phyloP scores from a whole-genome alignment of 805 yeast species.

The Clavispora carvajalis region DNA sequence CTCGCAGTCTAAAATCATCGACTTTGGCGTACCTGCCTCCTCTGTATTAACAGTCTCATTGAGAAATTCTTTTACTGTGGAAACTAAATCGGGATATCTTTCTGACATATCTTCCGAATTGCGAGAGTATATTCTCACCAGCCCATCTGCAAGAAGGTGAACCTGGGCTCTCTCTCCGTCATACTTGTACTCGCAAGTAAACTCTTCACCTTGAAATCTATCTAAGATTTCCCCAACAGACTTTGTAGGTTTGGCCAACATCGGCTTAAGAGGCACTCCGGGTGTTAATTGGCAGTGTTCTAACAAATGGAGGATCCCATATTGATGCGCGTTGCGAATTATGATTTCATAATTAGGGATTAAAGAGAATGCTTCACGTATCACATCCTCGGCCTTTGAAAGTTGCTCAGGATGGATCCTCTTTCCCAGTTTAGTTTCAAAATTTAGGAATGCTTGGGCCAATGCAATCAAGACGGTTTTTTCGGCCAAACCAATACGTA shows the following conservation, averaged over 20 bases:
- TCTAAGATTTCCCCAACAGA: conserved; percentile 89
- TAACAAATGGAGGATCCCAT: conserved; percentile 63
- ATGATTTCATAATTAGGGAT: conserved; percentile 85
- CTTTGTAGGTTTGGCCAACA: conserved; percentile 97
- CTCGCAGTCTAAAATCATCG: conserved; percentile 87
- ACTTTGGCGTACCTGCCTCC: conserved; percentile 26
- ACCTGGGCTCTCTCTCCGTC: conserved; percentile 98
- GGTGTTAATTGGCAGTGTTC: conserved; percentile 75
- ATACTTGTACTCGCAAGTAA: conserved; percentile 94
- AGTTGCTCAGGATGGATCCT: conserved; percentile 38
- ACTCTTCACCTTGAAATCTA: conserved; percentile 74
- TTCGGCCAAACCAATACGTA: conserved; percentile 91
- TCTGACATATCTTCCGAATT: conserved; percentile 97
- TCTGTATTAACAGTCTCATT: conserved; percentile 19
- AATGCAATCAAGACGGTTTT: conserved; percentile 81
- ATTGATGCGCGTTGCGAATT: conserved; percentile 55
- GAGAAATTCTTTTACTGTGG: conserved; percentile 58
- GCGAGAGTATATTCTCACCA: conserved; percentile 77
- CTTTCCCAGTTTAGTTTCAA: conserved; percentile 39
- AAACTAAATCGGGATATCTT: conserved; percentile 84
- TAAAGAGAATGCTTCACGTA: conserved; percentile 84
- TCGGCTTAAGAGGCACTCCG: conserved; percentile 93
- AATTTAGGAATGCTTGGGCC: conserved; percentile 72
- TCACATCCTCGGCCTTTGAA: conserved; percentile 65
- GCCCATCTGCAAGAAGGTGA: conserved; percentile 63